A percentile compares a stretch with the other conserved stretches of the same genome.
Evolutionary conservation across 176 grass and related monocot genomes (phyloP).

Genomic region (Cenchrus fungigraminus): DNA sequence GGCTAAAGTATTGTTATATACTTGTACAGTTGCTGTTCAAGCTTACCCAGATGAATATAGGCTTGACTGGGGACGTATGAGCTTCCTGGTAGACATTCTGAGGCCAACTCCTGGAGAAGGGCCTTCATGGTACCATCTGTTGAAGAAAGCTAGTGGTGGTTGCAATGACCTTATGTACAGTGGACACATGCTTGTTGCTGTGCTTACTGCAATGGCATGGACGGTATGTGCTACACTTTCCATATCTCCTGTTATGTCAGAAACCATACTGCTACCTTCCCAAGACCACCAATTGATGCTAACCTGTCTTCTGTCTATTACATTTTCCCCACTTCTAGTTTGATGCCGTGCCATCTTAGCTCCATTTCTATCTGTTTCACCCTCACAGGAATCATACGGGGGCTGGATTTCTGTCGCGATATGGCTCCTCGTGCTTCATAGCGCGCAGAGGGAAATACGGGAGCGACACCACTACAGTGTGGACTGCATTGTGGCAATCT

Average conservation of each 20-base stretch:
- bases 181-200: slow-evolving; percentile 92
- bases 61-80: slow-evolving; percentile 80
- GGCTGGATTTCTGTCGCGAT: slow-evolving; percentile 76
- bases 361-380: neutral
- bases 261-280: neutral
- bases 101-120: slow-evolving; percentile 78
- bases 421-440: slow-evolving; percentile 84
- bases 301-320: neutral
- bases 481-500: slow-evolving; percentile 89
- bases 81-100: slow-evolving; percentile 82
- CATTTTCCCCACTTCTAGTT: neutral
- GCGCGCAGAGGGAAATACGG: slow-evolving; percentile 82
- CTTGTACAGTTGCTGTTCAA: slow-evolving; percentile 56
- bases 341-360: neutral
- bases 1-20: neutral
- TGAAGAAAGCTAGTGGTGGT: slow-evolving; percentile 89
- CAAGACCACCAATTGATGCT: neutral
- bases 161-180: slow-evolving; percentile 97
- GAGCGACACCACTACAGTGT: slow-evolving; percentile 83
- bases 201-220: slow-evolving; percentile 97
- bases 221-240: slow-evolving; percentile 56
- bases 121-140: slow-evolving; percentile 77
- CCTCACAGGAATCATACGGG: slow-evolving; percentile 81
- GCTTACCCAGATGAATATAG: slow-evolving; percentile 67
- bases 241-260: neutral